Conservation (phyloP, 495 filamentous ascomycete species). For the Lasiosphaeriaceae sp. region DNA sequence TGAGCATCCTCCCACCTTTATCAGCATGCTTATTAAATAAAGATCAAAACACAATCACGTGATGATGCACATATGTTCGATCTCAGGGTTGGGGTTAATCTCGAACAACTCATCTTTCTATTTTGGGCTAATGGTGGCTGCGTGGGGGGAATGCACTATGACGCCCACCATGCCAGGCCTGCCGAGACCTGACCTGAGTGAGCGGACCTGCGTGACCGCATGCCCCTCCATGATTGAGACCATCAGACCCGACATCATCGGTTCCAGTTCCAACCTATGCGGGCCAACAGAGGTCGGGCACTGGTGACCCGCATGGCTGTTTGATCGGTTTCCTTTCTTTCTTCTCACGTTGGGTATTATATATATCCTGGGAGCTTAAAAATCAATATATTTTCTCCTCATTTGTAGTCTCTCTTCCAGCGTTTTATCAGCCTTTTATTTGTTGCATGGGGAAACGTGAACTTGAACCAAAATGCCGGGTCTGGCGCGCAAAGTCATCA, state of each 20-base stretch:
- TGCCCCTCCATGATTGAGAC: constrained; percentile 7
- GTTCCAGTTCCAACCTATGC: not conserved
- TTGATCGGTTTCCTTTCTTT: not conserved
- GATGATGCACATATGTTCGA: not conserved
- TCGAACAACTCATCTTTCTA: not conserved
- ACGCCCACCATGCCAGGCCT: constrained; percentile 4
- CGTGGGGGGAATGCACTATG: constrained; percentile 8
- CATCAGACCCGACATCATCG: not conserved
- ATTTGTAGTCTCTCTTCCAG: not conserved
- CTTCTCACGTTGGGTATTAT: not conserved
- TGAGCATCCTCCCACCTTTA: too few species aligned
- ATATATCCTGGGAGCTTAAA: not conserved
- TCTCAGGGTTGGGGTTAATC: not conserved
- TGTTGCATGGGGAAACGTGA: constrained; percentile 1
- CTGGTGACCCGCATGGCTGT: not conserved
- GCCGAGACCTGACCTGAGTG: too few species aligned
- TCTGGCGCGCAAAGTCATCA: constrained; percentile 70
- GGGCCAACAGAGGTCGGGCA: not conserved
- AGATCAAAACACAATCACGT: not conserved
- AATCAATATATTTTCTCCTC: not conserved
- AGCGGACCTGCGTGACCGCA: too few species aligned
- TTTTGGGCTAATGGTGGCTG: not conserved
- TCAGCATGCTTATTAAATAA: not conserved
- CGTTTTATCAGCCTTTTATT: not conserved
- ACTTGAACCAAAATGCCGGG: constrained; percentile 56